These are phyloP conservation scores for Neopestalotiopsis clavispora DNA, from an alignment of 2,329 filamentous ascomycete species.

Conservation along the genomic window DNA sequence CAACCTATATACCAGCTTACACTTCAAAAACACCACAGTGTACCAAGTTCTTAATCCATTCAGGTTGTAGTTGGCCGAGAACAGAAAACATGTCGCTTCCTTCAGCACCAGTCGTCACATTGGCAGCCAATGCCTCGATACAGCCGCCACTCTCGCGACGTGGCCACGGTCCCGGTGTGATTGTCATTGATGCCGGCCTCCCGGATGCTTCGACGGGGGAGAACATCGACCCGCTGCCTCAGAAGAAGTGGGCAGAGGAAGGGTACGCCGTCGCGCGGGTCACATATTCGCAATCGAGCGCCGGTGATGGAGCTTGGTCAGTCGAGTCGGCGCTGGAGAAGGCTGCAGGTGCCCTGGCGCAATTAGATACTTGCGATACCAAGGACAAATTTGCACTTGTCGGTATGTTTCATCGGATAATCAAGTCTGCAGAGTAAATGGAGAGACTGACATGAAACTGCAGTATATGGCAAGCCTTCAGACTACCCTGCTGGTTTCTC, in stretches of 20 bases:
- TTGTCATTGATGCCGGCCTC: slow-evolving; percentile 11
- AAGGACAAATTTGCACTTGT: slow-evolving; percentile 45
- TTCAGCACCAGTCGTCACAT: slow-evolving; percentile 10
- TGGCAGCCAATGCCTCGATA: slow-evolving; percentile 13
- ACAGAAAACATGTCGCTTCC: neutral
- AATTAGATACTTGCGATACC: slow-evolving; percentile 36
- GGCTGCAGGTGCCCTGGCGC: slow-evolving; percentile 23
- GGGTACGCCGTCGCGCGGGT: slow-evolving; percentile 15
- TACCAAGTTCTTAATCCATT: neutral
- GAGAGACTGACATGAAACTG: slow-evolving; percentile 12
- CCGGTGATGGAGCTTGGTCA: slow-evolving; percentile 6
- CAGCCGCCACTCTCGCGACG: slow-evolving; percentile 20
- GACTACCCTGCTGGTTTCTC: slow-evolving; percentile 28
- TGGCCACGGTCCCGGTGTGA: slow-evolving; percentile 31
- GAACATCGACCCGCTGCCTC: slow-evolving; percentile 6
- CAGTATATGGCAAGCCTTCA: slow-evolving; percentile 26
- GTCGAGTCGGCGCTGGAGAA: slow-evolving; percentile 3
- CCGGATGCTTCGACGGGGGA: neutral
- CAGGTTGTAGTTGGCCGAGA: neutral
- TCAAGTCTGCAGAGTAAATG: neutral
- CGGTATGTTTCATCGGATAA: slow-evolving; percentile 31
- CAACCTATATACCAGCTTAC: neutral
- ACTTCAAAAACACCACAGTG: neutral
- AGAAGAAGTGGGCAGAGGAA: slow-evolving; percentile 19
- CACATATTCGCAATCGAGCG: neutral